Evolutionary conservation across 2,329 filamentous ascomycete genomes (phyloP), one percentile per base, ranked within the genome.

Genomic region (Colletotrichum tamarilloi): DNA sequence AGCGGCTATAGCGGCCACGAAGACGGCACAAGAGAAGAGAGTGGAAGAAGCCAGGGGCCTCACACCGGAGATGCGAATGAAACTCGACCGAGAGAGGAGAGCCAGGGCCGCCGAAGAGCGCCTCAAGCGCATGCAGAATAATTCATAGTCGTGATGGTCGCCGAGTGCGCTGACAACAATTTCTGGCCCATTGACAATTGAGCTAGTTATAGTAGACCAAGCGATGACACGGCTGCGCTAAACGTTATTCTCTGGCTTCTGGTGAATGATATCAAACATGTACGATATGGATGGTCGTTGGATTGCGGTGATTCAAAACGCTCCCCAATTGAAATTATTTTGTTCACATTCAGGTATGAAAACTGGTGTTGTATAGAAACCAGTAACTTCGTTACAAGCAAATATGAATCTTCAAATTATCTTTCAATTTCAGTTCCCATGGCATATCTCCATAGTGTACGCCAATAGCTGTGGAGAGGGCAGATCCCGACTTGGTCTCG

Each of bases 51-150:
- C 89, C 62, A 90, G 94, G 75, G 95, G 96, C 0, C 86, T 98
- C 85, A 97, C 94, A 55, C 92, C 94, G 0, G 96, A 98, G 84
- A 95, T 97, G 90, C 90, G 92, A 80, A 90, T 92, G 89, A 91
- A 90, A 80, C 82, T 98, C 67, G 97, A 98, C 82, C 87, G 97
- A 77, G 97, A 99, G 84, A 88, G 95, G 77, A 92, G 96, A 79
- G 97, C 97, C 4, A 91, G 96, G 78, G 97, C 97, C 9, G 96
- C 95, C 0, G 97, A 98, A 83, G 95, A 96, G 85, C 91, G 96
- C 79, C 88, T 98, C 73, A 91, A 89, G 83, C 88, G 88, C 78
- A 87, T 95, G 88, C 88, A 90, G 77, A 84, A 78, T n/a, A 79
- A 81, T 53, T 77, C 78, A 42, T 80, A 52, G 65, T 38, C 11